Evolutionary conservation across 2,329 filamentous ascomycete species (phyloP), one percentile per base, ranked within the genome.

Genomic region (Xylaria sp.): DNA sequence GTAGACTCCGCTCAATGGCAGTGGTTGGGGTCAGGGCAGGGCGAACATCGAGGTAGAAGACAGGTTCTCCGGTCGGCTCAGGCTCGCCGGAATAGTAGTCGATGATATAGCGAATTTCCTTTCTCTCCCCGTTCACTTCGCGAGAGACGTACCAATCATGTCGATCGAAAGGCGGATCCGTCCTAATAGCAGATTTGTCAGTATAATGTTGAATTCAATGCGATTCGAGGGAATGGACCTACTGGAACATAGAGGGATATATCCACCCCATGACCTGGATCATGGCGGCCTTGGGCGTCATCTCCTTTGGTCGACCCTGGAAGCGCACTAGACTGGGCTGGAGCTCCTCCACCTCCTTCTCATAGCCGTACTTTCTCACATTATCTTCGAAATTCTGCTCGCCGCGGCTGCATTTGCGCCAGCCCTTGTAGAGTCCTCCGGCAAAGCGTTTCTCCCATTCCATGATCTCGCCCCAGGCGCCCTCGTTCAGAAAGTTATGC

Each of bases 401-500:
- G 58, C 93, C 92, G 46, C 85, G 85, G 63, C 83, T 85, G 77
- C 92, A 95, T 61, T 89, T 84, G 67, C 87, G 82, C 88, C 90
- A 94, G 42, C 91, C 92, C 49, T 85, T 83, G 63, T 78, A 80
- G 23, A 97, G 77, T 0, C 95, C 95, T 35, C 84, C 83, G 19
- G 86, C 83, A 74, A 98, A 99, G 56, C 94, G 87, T 59, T 88
- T 85, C 82, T 99, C 95, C 94, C 94, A 98, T 43, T 90, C 91
- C 68, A 95, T 85, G 73, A 99, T 96, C 82, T 99, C 95, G 17
- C 87, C 85, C 95, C 95, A 99, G 7, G 95, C 95, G 67, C 95
- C 95, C 77, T 99, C 95, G 76, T 99, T 99, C 62, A 99, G 78
- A 73, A 97, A 98, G 78, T 99, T 99, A 82, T 99, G 95, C 11